A percentile compares a stretch with the other conserved stretches of the same genome.
Conservation (phyloP, 2,329 filamentous ascomycete genomes). For the Diaporthe amygdali region DNA sequence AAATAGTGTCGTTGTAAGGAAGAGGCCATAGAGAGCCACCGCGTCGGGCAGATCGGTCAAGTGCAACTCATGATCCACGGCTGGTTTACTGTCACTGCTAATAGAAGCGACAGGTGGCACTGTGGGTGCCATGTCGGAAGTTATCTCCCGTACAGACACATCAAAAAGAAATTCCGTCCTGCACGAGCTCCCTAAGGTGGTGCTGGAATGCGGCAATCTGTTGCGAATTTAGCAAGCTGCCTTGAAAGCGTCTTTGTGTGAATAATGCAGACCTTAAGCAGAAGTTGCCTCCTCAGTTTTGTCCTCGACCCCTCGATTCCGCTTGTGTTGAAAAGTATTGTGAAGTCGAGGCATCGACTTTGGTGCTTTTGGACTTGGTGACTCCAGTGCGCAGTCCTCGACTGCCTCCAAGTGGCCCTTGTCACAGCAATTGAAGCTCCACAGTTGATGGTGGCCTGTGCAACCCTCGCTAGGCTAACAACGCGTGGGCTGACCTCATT, state of each 20-base stretch:
- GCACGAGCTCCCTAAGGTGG: background rate
- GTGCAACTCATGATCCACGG: constrained; percentile 1
- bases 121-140: background rate
- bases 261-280: background rate
- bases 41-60: background rate
- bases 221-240: background rate
- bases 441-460: background rate
- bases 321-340: background rate
- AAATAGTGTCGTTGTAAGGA: background rate
- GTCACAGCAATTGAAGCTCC: background rate
- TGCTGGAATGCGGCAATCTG: background rate
- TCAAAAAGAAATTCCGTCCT: background rate
- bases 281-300: background rate
- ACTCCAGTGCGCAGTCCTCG: background rate
- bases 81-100: background rate
- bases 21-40: constrained; percentile 1
- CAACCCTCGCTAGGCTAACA: background rate
- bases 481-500: background rate
- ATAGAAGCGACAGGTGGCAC: background rate
- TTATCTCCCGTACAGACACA: background rate
- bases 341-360: background rate
- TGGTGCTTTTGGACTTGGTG: background rate
- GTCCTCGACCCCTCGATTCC: background rate
- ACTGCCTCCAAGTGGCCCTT: background rate
- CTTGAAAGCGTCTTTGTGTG: background rate